Evolutionary conservation across 257 asterid species (phyloP), one percentile per base, ranked within the genome.

Genomic region (Nicotiana attenuata): DNA sequence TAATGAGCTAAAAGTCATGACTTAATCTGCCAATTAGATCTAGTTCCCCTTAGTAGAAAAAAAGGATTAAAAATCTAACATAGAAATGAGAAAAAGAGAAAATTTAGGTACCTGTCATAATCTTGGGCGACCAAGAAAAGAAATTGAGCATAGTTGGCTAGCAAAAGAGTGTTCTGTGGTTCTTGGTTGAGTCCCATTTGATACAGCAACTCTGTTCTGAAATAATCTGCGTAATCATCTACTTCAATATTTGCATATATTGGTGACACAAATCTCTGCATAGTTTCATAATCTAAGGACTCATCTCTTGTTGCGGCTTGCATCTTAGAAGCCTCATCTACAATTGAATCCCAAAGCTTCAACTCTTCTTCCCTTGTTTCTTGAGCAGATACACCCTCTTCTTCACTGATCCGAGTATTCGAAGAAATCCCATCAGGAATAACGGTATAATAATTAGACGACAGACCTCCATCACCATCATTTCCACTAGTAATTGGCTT

Each of bases 141-240:
- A 87, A 94, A 96, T 76, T 94, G 98, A 68, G 98, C 99, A 81
- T 87, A 96, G 88, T 96, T 96, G 60, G 97, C 95, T 5, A 96
- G 91, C 87, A 96, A 84, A 47, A 96, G 97, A 45, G 97, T 69
- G 81, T 88, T 94, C n/a, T 85, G 81, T 26, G 98, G 98, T 65
- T 93, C 97, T 81, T 79, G 94, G 45, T 89, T 86, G 83, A 96
- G 80, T 64, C 69, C 91, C 20, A 84, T 63, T 80, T 86, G 97
- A 87, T 96, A 96, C 5, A 83, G 61, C 82, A 93, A 24, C 91
- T 93, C 97, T 8, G 92, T 94, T 83, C 82, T 83, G 65, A 87
- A 78, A 82, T 89, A 84, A 4, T 89, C 94, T 0, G 64, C 77
- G 20, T 83, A 81, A 75, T 90, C 93, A 73, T 90, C 97, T 0